phyloP scores from a whole-genome alignment of 345 rosid genomes.

The Melaleuca alternifolia region DNA sequence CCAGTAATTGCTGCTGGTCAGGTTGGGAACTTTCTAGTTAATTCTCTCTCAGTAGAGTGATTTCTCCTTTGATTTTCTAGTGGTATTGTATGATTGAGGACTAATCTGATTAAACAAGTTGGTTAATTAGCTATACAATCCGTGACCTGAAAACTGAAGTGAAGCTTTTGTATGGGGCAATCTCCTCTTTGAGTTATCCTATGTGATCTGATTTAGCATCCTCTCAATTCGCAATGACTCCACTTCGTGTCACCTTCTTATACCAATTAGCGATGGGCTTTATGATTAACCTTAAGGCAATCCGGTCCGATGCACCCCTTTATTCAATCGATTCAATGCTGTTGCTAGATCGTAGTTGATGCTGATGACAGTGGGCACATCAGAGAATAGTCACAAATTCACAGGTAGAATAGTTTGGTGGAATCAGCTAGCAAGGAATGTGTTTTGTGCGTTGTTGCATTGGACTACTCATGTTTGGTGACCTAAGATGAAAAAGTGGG shows the following conservation, averaged over 20 bases:
- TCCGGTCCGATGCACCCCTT: neutral
- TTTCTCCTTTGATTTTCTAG: neutral
- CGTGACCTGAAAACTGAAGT: neutral
- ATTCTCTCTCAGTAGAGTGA: neutral
- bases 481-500: neutral
- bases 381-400: neutral
- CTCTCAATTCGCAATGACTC: neutral
- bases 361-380: neutral
- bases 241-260: neutral
- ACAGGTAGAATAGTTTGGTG: neutral
- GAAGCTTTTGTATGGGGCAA: neutral
- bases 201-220: neutral
- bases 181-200: neutral
- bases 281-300: neutral
- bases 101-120: neutral
- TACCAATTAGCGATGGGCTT: neutral
- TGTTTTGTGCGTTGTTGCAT: neutral
- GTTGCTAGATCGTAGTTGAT: neutral
- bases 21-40: constrained; percentile 22
- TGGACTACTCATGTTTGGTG: neutral
- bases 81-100: neutral
- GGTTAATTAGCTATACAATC: neutral
- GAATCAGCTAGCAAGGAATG: neutral
- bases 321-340: neutral
- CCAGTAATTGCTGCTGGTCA: constrained; percentile 76